Percentiles rank a stretch among this genome's conserved stretches.
phyloP scores from a whole-genome alignment of 352 stramenopile species.

The Globisporangium spinosum region DNA sequence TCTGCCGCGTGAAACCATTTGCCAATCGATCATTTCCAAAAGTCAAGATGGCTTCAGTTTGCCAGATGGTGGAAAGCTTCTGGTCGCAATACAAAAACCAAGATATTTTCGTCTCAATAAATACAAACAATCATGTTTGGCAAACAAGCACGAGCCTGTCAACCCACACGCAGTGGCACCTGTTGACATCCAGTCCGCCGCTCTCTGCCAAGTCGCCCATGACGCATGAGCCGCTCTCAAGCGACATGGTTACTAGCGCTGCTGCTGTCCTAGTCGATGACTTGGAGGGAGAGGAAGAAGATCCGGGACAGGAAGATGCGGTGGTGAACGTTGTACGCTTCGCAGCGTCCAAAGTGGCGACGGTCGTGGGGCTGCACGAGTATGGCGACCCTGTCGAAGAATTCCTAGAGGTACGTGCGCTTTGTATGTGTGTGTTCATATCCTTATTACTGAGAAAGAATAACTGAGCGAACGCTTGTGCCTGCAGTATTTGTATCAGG shows the following conservation, averaged over 20 bases:
- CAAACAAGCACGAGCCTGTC: background rate
- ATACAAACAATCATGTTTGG: background rate
- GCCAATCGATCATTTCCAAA: background rate
- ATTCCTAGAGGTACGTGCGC: conserved; percentile 30
- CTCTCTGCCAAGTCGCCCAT: background rate
- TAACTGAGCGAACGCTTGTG: background rate
- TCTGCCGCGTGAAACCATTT: background rate
- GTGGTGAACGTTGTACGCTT: conserved; percentile 37
- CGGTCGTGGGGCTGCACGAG: conserved; percentile 67
- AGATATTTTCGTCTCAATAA: background rate
- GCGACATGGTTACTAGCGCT: background rate
- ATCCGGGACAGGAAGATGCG: background rate
- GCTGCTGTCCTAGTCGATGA: background rate
- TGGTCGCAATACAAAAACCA: conserved; percentile 1
- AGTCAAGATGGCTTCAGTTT: background rate
- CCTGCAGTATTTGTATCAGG: conserved; percentile 57
- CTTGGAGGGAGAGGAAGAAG: background rate
- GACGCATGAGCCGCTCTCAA: background rate
- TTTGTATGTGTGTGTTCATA: background rate
- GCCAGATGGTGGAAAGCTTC: background rate
- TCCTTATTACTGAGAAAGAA: background rate
- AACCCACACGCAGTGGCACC: background rate
- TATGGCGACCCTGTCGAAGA: conserved; percentile 55
- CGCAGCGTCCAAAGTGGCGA: conserved; percentile 68
- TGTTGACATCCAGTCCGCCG: background rate